A percentile compares a stretch with the other conserved stretches of the same genome.
Evolutionary conservation across 805 yeast species (phyloP).

Genomic region (Pichia insulana): DNA sequence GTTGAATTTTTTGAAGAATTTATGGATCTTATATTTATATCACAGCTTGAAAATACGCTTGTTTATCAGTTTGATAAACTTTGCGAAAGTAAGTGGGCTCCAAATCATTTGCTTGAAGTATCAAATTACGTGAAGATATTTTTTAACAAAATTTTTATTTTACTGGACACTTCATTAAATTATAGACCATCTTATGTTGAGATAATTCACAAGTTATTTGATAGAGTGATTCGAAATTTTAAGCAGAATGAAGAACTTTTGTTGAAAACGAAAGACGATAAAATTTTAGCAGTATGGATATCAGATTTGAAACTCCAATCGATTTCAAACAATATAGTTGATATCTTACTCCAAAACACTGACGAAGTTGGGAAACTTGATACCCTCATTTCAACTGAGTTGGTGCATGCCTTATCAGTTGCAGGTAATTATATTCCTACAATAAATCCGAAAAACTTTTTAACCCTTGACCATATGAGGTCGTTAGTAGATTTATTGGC

Average conservation of each 20-base stretch:
- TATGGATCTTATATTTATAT: slow-evolving; percentile 56
- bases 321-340: slow-evolving; percentile 27
- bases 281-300: slow-evolving; percentile 28
- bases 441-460: slow-evolving; percentile 10
- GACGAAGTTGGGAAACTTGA: slow-evolving; percentile 5
- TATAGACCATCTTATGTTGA: slow-evolving; percentile 50
- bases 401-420: slow-evolving; percentile 8
- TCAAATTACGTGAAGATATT: slow-evolving; percentile 40
- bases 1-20: slow-evolving; percentile 48
- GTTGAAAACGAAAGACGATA: slow-evolving; percentile 23
- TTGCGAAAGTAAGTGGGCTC: slow-evolving; percentile 29
- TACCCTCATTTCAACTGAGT: slow-evolving; percentile 5
- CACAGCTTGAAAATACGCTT: slow-evolving; percentile 52
- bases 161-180: slow-evolving; percentile 51
- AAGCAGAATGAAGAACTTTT: slow-evolving; percentile 9
- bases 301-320: slow-evolving; percentile 24
- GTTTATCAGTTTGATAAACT: slow-evolving; percentile 42
- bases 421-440: slow-evolving; percentile 3
- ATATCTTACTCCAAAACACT: slow-evolving; percentile 10
- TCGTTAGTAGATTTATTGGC: slow-evolving; percentile 44
- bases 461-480: slow-evolving; percentile 35
- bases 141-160: slow-evolving; percentile 38
- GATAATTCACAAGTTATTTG: slow-evolving; percentile 32
- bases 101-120: slow-evolving; percentile 29
- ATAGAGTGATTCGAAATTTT: slow-evolving; percentile 32